Base-by-base conservation (phyloP, 148 eudicot species). In the Arbutus unedo region DNA sequence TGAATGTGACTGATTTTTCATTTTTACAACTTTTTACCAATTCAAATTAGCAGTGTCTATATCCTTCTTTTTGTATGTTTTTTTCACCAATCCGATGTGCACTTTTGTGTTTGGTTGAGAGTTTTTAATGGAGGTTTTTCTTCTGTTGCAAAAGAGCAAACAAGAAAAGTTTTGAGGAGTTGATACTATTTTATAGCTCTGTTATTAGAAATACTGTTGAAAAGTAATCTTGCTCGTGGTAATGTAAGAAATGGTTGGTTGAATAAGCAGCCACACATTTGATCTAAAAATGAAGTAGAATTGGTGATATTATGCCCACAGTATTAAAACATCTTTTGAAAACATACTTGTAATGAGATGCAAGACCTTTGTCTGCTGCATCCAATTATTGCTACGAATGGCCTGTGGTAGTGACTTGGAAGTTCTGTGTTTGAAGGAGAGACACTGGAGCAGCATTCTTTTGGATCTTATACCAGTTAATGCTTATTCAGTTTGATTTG, bases 321-420 rank as follows among this genome's bases (percentile, higher is more conserved):
- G 19, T 53, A 53, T n/a, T 50, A 76, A 38, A 76, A 51, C 2
- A 11, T 76, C 59, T 11, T 2, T 76, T 31, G 21, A 54, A 53
- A 4, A 49, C 23, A 49, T 49, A 21, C 78, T 49, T 50, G 56
- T 53, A 21, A 41, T 25, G 53, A 49, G 78, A 48, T 74, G 56
- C 78, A 74, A 74, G 57, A 49, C 78, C 13, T 76, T 31, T 54
- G 19, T 38, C 62, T 76, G 79, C n/a, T 25, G 62, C 45, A 76
- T 76, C 62, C 53, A 31, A 31, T 76, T 76, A 53, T 76, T 45
- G 79, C 19, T 18, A n/a, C 23, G 57, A n/a, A 56, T 23, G 78
- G 78, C 56, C 78, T 50, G 45, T 77, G 79, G 48, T 57, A 55
- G 79, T 55, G 48, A 4, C 59, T 3, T 57, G 19, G 23, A 44